phyloP scores from a whole-genome alignment of 108 stramenopile species.

The Parietichytrium sp. region DNA sequence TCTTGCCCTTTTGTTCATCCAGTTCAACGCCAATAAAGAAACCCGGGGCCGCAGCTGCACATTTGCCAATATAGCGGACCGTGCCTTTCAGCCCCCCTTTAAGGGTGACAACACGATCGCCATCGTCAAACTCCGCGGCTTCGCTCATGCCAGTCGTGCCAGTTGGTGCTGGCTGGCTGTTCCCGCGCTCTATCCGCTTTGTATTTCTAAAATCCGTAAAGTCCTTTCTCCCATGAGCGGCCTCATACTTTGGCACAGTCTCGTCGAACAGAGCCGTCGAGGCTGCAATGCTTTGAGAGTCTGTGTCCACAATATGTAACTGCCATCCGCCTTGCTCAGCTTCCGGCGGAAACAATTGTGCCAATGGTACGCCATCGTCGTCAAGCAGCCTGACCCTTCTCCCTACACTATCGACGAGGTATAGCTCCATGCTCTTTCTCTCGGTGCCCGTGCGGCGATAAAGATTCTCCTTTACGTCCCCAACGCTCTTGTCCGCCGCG shows the following conservation, averaged over 20 bases:
- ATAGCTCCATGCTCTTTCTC: conserved; percentile 18
- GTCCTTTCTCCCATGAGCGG: conserved; percentile 15
- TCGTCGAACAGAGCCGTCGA: background rate
- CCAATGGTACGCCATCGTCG: background rate
- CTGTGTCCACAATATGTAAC: conserved; percentile 9
- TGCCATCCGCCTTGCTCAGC: conserved; percentile 2
- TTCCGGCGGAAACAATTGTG: background rate
- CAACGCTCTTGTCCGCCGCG: background rate
- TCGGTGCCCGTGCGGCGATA: conserved; percentile 4
- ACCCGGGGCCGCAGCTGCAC: background rate
- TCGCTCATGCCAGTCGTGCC: background rate
- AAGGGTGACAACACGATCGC: background rate
- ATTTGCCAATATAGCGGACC: conserved; percentile 3
- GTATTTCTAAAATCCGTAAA: conserved; percentile 5
- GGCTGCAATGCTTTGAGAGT: background rate
- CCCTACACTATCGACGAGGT: background rate
- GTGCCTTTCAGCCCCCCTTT: conserved; percentile 17
- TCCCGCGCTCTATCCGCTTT: background rate
- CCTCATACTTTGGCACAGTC: conserved; percentile 17
- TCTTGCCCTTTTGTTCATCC: conserved; percentile 15
- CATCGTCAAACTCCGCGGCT: conserved; percentile 27
- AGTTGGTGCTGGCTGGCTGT: background rate
- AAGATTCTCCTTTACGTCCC: conserved; percentile 12
- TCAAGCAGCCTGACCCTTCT: background rate
- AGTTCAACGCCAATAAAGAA: conserved; percentile 33